Base-by-base conservation (phyloP, 2,329 filamentous ascomycete genomes). In the Venturia effusa region DNA sequence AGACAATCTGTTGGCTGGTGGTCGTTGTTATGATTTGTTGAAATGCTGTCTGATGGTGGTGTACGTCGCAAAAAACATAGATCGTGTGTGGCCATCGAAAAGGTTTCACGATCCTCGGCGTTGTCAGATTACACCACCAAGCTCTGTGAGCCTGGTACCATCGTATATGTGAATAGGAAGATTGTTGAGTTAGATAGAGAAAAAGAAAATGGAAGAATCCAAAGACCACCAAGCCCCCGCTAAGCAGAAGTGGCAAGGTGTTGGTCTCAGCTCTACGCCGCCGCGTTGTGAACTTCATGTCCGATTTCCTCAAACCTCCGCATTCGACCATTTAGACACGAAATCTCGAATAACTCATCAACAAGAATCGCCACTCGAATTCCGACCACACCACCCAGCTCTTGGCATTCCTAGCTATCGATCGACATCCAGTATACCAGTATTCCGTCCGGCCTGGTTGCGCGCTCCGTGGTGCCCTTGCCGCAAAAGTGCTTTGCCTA, bases 331-430 rank as follows among this genome's bases (percentile, higher is more conserved):
- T 34, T 34, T 57, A n/a, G 17, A 32, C 15, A 57, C 51, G 19
- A 60, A 43, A 60, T 27, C 22, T 17, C 15, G 17, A 32, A 41
- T 60, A 60, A 43, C n/a, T 60, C 59, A 19, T 27, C 37, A 27
- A 19, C 10, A 19, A 43, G 40, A 40, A 40, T 60, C 59, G 59
- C 37, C 40, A 43, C 43, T 43, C 4, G 1, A 6, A 3, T 27
- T 60, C 11, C 43, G 59, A 60, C 17, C 59, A 22, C 13, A 40
- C n/a, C n/a, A 41, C 10, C 37, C 15, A 40, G 37, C 59, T 60
- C 59, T 10, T 27, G 30, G 59, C 37, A 60, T 60, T 37, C 17
- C 11, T 27, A 62, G 61, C 61, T 62, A 62, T 37, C 61, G 15
- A 34, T 24, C 30, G 24, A 45, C 43, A 54, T 54, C 37, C 10